Percentiles rank a stretch among this genome's conserved stretches.
phyloP scores from a whole-genome alignment of 768 basidiomycete species.

The Lactarius hengduanensis region DNA sequence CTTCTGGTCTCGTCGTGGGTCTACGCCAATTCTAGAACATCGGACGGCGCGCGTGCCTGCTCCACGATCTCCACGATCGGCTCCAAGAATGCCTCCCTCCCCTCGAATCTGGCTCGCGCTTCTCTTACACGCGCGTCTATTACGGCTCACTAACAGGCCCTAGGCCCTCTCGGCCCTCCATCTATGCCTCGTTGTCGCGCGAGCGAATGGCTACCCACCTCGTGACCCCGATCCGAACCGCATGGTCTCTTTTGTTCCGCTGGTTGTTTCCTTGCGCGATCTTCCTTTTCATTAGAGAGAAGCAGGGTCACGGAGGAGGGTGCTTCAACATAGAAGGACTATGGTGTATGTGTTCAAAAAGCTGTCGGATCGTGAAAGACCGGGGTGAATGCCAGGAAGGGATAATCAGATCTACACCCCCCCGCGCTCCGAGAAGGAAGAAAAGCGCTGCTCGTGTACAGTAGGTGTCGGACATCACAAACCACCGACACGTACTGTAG shows the following conservation, averaged over 20 bases:
- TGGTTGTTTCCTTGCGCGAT: neutral
- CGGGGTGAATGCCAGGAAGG: neutral
- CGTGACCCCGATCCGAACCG: neutral
- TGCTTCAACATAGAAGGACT: no score
- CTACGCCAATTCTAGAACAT: constrained; percentile 15
- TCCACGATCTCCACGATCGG: constrained; percentile 25
- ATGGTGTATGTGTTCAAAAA: neutral
- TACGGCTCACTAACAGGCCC: neutral
- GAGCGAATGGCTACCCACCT: neutral
- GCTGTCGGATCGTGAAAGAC: neutral
- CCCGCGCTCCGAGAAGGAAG: neutral
- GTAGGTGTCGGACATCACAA: neutral
- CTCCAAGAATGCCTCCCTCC: neutral
- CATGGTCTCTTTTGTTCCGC: neutral
- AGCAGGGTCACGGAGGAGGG: neutral
- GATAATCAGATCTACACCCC: neutral
- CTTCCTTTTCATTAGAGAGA: neutral
- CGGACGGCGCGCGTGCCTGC: constrained; percentile 18
- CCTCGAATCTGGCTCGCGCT: constrained; percentile 7
- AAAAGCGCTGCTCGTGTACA: neutral
- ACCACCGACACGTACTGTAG: neutral
- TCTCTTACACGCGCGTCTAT: constrained; percentile 10
- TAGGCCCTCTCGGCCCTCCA: neutral
- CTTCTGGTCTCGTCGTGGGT: neutral
- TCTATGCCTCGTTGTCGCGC: neutral